A percentile compares a stretch with the other conserved stretches of the same genome.
phyloP scores from a whole-genome alignment of 495 filamentous ascomycete species.

The Oleoguttula mirabilis region DNA sequence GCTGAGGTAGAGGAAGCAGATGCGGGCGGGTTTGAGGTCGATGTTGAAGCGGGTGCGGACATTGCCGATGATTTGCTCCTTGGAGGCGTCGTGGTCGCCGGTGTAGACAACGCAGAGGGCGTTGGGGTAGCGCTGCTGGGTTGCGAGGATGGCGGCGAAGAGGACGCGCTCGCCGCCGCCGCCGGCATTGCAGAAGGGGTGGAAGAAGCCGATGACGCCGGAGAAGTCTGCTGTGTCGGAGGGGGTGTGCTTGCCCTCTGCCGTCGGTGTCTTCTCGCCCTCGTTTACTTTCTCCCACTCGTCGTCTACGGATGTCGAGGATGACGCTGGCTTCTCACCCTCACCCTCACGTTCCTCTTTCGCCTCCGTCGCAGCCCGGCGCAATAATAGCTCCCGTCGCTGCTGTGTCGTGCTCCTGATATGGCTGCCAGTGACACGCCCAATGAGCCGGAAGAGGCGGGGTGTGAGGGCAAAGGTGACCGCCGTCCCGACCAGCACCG shows the following conservation, averaged over 20 bases:
- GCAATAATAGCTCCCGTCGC: conserved; percentile 49
- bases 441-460: conserved; percentile 17
- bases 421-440: conserved; percentile 37
- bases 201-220: conserved; percentile 88
- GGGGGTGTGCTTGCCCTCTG: neutral
- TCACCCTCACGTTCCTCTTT: conserved; percentile 34
- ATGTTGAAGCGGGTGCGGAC: conserved; percentile 91
- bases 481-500: conserved; percentile 5
- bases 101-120: conserved; percentile 88
- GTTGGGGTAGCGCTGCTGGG: conserved; percentile 77
- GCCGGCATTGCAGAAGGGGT: conserved; percentile 94
- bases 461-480: conserved; percentile 8
- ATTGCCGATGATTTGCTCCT: conserved; percentile 60
- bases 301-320: conserved; percentile 40
- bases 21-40: conserved; percentile 64
- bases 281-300: conserved; percentile 66
- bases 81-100: conserved; percentile 78
- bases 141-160: conserved; percentile 89
- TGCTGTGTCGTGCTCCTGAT: conserved; percentile 50
- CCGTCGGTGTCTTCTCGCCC: conserved; percentile 41
- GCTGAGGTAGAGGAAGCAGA: conserved; percentile 80
- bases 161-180: conserved; percentile 93
- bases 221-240: conserved; percentile 53
- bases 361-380: conserved; percentile 48
- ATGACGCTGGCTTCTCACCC: conserved; percentile 12